Evolutionary conservation across 2,329 filamentous ascomycete genomes (phyloP), one percentile per base, ranked within the genome.

Genomic region (Cladophialophora chaetospira): DNA sequence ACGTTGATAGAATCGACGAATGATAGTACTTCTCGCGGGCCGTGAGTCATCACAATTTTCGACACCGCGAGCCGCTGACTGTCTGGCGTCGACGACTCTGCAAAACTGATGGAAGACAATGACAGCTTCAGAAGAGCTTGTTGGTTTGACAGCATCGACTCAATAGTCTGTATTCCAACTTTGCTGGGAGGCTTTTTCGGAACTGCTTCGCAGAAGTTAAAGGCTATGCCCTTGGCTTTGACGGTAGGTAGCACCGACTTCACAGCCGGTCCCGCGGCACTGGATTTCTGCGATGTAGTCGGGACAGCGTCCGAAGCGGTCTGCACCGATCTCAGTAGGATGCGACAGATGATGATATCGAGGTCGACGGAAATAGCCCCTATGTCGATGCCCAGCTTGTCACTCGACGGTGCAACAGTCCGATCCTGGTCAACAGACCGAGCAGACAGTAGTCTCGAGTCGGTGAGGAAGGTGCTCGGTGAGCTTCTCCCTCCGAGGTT

Each of bases 1-100:
- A 79, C 74, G 57, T 72, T 76, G 36, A 78, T 65, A 4, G 67
- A 68, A 43, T 78, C 73, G 49, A 80, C 74, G 62, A 84, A 84
- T 2, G 76, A 78, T 23, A 84, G 67, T 6, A 84, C 72, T 29
- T 78, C 70, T 23, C 80, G 73, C 15, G 77, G 75, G 4, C 76
- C 70, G 58, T 78, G 78, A 2, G 77, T 76, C 38, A 83, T 69
- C 0, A 68, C 64, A 51, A 82, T 76, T 47, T 75, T 78, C 2
- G 73, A 71, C 19, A 64, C 50, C 11, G 49, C 60, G 13, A 62
- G 36, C 11, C 60, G 60, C 44, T 57, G 49, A 21, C 13, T 23
- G 31, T 50, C 49, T 23, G 25, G 35, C 13, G 9, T 19, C n/a
- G 53, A 46, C 10, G 31, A 10, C n/a, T 45, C 6, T 13, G 42